Percentiles rank a stretch among this genome's conserved stretches.
phyloP scores from a whole-genome alignment of 768 basidiomycete species.

The Serendipita vermifera region DNA sequence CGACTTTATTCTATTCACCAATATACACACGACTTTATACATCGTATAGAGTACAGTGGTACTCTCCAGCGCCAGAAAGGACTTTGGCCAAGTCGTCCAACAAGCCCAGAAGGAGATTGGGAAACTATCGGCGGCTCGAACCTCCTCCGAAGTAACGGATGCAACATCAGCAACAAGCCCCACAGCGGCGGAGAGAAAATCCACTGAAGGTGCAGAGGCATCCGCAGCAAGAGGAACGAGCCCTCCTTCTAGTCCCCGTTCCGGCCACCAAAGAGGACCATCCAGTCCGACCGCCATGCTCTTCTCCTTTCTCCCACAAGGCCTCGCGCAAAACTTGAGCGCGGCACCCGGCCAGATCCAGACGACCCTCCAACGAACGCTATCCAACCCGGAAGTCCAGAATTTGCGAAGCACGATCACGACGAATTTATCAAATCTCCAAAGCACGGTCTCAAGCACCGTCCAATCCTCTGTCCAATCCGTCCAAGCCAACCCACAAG shows the following conservation, averaged over 20 bases:
- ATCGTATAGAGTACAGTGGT: not conserved
- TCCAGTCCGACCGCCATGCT: conserved; percentile 52
- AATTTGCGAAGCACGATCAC: conserved; percentile 52
- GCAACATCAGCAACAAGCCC: conserved; percentile 15
- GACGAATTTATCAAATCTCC: conserved; percentile 56
- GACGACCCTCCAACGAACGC: conserved; percentile 50
- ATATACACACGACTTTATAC: not conserved
- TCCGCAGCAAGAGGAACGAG: conserved; percentile 9
- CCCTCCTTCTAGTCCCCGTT: conserved; percentile 10
- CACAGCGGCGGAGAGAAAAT: conserved; percentile 10
- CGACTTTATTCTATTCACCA: not conserved
- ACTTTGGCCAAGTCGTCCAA: conserved; percentile 54
- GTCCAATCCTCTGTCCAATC: not conserved
- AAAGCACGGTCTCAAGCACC: conserved; percentile 37
- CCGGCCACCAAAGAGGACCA: conserved; percentile 15
- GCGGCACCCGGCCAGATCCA: conserved; percentile 52
- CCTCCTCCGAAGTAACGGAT: conserved; percentile 13
- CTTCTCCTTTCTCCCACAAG: conserved; percentile 62
- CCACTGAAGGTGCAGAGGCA: conserved; percentile 8
- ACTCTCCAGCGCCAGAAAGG: conserved; percentile 21
- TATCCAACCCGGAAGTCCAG: conserved; percentile 28
- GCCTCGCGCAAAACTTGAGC: conserved; percentile 28
- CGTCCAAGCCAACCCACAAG: not conserved
- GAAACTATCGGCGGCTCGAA: conserved; percentile 34
- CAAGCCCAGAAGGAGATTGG: conserved; percentile 69